Base-by-base conservation (phyloP, 768 basidiomycete genomes). In the Trametes maxima region DNA sequence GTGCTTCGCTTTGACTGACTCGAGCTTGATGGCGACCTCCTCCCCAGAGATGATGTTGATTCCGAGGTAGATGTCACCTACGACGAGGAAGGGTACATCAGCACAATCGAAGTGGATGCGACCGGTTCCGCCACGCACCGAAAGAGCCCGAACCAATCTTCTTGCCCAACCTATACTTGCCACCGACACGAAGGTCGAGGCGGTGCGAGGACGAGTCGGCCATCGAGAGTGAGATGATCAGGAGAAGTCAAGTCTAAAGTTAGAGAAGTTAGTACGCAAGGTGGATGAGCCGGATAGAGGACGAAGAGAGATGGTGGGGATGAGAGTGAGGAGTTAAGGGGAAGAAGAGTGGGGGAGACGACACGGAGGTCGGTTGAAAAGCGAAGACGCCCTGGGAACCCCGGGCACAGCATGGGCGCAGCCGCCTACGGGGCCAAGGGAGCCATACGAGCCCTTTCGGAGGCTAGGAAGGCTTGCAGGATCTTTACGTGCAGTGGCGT, bases 41-140 rank as follows among this genome's bases (percentile, higher is more conserved):
- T 99, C 97, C 24, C 96, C 96, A 17, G 96, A 98, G 74, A 98
- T 98, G 80, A 99, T 98, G 84, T 98, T 99, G 76, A 97, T 96
- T 59, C 97, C 97, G 64, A 98, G 92, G 76, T 98, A 98, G 78
- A 99, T 98, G 74, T 98, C 96, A 76, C 95, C 96, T 96, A 47
- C 22, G 39, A 22, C 19, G 44, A 42, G 44, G 60, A 61, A 70
- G 22, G 67, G 40, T 44, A 59, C 52, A 48, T 37, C 21, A 62
- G 36, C 10, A 21, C 12, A 35, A 14, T 42, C 54, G 14, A 24
- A 33, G 40, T 36, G 54, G 22, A 43, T 33, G 43, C 54, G 6
- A 16, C n/a, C n/a, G 28, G 45, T 16, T 25, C 16, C 24, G 24
- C 7, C 40, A 81, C 90, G 72, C 70, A 96, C 95, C 94, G 70